Evolutionary conservation across 108 stramenopile genomes (phyloP), one percentile per base, ranked within the genome.

Genomic region (Halocafeteria seosinensis): DNA sequence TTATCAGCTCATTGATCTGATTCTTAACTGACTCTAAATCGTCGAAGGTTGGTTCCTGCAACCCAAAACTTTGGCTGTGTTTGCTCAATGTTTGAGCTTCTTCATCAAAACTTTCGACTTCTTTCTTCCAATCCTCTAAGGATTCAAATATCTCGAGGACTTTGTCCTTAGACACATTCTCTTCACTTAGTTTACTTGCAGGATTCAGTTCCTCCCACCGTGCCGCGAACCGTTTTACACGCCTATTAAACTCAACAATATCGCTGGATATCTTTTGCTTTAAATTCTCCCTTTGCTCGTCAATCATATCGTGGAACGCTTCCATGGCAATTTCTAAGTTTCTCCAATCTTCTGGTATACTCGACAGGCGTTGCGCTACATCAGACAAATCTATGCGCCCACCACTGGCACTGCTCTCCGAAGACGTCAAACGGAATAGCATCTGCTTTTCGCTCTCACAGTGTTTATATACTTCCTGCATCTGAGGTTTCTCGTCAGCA

Each of bases 221-320:
- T n/a, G 42, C 42, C 42, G 42, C 42, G 42, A 47, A 47, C 42
- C 42, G 42, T 17, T 47, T 61, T 50, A 77, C 62, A 24, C 32
- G 29, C 17, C 28, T 13, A 2, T 66, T 75, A 21, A 61, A 35
- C 3, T 63, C 65, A 12, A 37, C 53, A 17, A 69, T 68, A 28
- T 78, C 72, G 33, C 77, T 71, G 37, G 76, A 75, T 25, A 84
- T 52, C 29, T 69, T 63, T 12, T 60, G 61, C 55, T 75, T 79
- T 23, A 80, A 70, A n/a, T 55, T 59, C 37, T 78, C 76, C 36
- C 81, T 75, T 62, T 84, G 78, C 62, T 78, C 73, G 36, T 78
- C 78, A 9, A 84, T 66, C 67, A 81, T 70, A 57, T 76, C 78
- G 50, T 80, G 66, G 60, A 81, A 81, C 50, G 81, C 82, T 50